Evolutionary conservation across 169 alveolate species (phyloP).

Genomic region (Babesia divergens): DNA sequence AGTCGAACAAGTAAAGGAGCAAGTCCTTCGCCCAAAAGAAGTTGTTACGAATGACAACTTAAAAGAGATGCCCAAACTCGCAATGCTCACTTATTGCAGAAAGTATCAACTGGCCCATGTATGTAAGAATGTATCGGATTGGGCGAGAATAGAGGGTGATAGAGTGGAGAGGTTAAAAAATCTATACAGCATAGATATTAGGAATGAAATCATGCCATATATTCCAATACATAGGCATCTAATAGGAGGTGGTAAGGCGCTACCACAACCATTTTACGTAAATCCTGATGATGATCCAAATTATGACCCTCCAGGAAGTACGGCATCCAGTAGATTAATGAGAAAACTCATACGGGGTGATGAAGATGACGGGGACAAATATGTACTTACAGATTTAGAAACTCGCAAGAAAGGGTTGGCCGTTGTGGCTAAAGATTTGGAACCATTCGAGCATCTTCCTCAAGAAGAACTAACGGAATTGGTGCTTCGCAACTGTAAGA

Average conservation of each 20-base stretch:
- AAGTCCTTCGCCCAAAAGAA: not conserved
- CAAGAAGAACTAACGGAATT: constrained; percentile 30
- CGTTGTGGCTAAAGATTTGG: constrained; percentile 19
- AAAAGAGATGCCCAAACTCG: constrained; percentile 32
- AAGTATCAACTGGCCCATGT: constrained; percentile 9
- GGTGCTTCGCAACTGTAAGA: constrained; percentile 21
- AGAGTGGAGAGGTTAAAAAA: constrained; percentile 4
- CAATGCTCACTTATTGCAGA: constrained; percentile 18
- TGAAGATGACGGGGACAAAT: not conserved
- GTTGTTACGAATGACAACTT: not conserved
- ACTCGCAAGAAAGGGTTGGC: constrained; percentile 13
- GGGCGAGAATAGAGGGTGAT: constrained; percentile 28
- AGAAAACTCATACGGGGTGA: not conserved
- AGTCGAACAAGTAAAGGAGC: constrained; percentile 7
- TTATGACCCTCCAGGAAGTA: constrained; percentile 30
- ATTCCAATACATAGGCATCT: not conserved
- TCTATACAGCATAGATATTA: not conserved
- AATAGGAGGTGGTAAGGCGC: constrained; percentile 41
- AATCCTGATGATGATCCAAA: constrained; percentile 52
- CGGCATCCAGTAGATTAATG: constrained; percentile 18
- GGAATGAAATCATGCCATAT: not conserved
- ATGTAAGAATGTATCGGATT: constrained; percentile 14
- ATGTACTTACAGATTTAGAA: constrained; percentile 31
- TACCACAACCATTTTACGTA: constrained; percentile 23
- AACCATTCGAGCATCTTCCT: constrained; percentile 44